Evolutionary conservation across 768 basidiomycete species (phyloP), one percentile per base, ranked within the genome.

Genomic region (Lentinula aciculospora): DNA sequence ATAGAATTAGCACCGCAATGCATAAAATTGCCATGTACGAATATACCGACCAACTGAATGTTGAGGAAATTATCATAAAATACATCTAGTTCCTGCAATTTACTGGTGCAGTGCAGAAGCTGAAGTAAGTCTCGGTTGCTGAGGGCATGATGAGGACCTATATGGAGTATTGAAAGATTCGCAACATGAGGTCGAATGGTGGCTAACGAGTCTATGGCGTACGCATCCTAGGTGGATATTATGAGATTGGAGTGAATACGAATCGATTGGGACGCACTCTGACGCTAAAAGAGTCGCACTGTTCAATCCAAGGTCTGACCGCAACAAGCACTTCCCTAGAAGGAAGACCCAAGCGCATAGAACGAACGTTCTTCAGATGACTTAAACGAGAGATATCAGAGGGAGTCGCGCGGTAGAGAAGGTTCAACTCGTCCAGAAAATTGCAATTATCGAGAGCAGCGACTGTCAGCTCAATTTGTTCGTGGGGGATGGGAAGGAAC

Each of bases 41-140:
- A 19, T 21, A 19, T 5, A 53, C 36, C 4, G 13, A 57, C 56
- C 56, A 46, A 5, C 13, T 27, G 29, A 17, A 34, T 21, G 23
- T 57, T 57, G 25, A 57, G 44, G 34, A 57, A 57, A n/a, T 57
- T 48, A 21, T 57, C 56, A 19, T 57, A 57, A 39, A 57, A 57
- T 17, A 57, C 8, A 28, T 57, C 56, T 15, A 57, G 46, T 40
- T 34, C 44, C 25, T 48, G 29, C 9, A 57, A 31, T n/a, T 46
- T n/a, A 34, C 17, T n/a, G 34, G 45, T 48, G 25, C 34, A 45
- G 21, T 46, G 21, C 3, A 57, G 25, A 7, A 57, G 25, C 28
- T 34, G 34, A 9, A 57, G 25, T 15, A 57, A 32, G 34, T 57
- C 56, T 21, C 23, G 28, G 25, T 57, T 57, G 13, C 28, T 23